Conservation (phyloP, 768 basidiomycete genomes). For the Holtermanniella nyarrowii region DNA sequence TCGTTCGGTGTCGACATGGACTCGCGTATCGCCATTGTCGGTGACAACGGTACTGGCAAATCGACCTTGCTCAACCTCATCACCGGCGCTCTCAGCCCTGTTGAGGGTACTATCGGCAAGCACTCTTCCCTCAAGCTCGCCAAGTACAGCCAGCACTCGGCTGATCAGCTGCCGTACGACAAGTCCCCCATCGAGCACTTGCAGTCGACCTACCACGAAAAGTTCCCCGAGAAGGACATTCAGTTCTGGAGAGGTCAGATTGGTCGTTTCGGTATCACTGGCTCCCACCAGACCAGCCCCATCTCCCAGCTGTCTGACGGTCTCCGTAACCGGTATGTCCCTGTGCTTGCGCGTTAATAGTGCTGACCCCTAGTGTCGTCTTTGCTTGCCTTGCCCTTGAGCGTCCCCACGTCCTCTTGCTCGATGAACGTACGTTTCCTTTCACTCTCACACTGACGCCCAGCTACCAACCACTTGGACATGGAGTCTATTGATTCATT, state of each 20-base stretch:
- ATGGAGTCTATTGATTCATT: constrained; percentile 97
- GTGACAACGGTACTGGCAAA: constrained; percentile 91
- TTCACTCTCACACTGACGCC: constrained; percentile 31
- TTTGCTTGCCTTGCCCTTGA: constrained; percentile 97
- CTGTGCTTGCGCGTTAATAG: not conserved
- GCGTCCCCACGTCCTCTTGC: constrained; percentile 84
- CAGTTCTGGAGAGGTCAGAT: constrained; percentile 93
- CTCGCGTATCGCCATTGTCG: constrained; percentile 71
- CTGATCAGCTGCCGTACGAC: constrained; percentile 95
- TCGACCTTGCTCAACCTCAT: constrained; percentile 85
- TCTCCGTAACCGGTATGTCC: constrained; percentile 73
- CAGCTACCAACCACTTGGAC: constrained; percentile 95
- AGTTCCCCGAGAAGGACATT: constrained; percentile 87
- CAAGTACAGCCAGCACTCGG: constrained; percentile 97
- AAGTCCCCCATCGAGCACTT: constrained; percentile 87
- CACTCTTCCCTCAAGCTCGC: constrained; percentile 85
- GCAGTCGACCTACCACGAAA: constrained; percentile 62
- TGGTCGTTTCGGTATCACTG: constrained; percentile 89
- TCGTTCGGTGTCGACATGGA: constrained; percentile 88
- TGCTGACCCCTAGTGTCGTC: constrained; percentile 56
- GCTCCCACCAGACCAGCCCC: constrained; percentile 82
- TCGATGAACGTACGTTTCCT: constrained; percentile 38
- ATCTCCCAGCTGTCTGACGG: constrained; percentile 94
- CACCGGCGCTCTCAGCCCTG: constrained; percentile 67
- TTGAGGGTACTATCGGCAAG: constrained; percentile 75